Percentiles rank a stretch among this genome's conserved stretches.
These are phyloP conservation scores for Aspergillus sp. DNA, from an alignment of 2,329 filamentous ascomycete species.

Conservation along the genomic window DNA sequence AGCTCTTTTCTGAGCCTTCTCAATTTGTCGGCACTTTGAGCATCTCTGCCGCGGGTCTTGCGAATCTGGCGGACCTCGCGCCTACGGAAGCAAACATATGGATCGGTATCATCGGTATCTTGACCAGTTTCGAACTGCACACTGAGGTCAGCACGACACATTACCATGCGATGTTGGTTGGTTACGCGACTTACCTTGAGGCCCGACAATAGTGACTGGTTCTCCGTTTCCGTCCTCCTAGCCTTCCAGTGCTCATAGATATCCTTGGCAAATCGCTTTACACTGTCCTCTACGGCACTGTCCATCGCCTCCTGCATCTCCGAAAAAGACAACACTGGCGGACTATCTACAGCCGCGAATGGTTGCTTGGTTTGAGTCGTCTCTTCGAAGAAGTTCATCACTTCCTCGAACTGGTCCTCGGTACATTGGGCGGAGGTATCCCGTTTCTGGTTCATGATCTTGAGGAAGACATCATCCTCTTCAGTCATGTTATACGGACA, in stretches of 20 bases:
- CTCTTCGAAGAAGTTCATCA: slow-evolving; percentile 93
- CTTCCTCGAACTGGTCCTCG: slow-evolving; percentile 87
- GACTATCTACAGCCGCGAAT: slow-evolving; percentile 84
- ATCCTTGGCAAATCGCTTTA: slow-evolving; percentile 63
- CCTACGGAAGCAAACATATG: slow-evolving; percentile 95
- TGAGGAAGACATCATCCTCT: slow-evolving; percentile 82
- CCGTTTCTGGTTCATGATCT: slow-evolving; percentile 74
- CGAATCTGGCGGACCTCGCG: slow-evolving; percentile 90
- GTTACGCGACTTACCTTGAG: slow-evolving; percentile 56
- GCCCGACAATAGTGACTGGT: slow-evolving; percentile 67
- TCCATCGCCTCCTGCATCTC: slow-evolving; percentile 68
- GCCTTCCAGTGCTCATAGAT: slow-evolving; percentile 89
- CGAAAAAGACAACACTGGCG: slow-evolving; percentile 69
- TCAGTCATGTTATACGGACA: slow-evolving; percentile 91
- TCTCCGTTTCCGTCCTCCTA: slow-evolving; percentile 61
- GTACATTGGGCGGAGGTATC: slow-evolving; percentile 62
- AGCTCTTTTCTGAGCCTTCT: slow-evolving; percentile 87
- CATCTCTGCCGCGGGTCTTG: slow-evolving; percentile 90
- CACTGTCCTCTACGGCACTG: slow-evolving; percentile 50
- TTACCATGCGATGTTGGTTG: not conserved
- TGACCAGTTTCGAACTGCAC: slow-evolving; percentile 77
- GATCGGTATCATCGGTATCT: slow-evolving; percentile 92
- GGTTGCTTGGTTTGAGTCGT: slow-evolving; percentile 79
- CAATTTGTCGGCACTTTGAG: slow-evolving; percentile 89
- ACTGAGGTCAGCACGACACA: slow-evolving; percentile 11